Evolutionary conservation across 805 yeast species (phyloP).

Genomic region (Yarrowia divulgata): DNA sequence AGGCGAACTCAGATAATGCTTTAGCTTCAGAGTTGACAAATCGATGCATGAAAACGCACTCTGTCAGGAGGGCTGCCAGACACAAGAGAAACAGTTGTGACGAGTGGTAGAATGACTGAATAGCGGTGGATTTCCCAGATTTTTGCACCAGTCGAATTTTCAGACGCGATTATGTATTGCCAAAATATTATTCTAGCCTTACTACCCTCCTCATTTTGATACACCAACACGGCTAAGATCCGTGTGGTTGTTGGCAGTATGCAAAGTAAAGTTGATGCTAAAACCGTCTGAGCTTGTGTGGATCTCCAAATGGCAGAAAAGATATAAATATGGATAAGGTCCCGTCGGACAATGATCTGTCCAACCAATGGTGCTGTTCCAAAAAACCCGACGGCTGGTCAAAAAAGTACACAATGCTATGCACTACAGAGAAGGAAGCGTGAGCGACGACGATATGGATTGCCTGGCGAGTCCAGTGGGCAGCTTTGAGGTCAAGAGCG

Average conservation of each 20-base stretch:
- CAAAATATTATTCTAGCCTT: no score
- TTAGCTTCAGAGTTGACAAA: constrained; percentile 1
- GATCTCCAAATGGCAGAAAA: not conserved
- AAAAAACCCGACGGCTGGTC: constrained; percentile 23
- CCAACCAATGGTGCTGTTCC: constrained; percentile 6
- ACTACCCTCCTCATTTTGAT: no score
- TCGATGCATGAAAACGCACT: constrained; percentile 3
- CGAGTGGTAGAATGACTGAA: not conserved
- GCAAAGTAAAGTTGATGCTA: not conserved
- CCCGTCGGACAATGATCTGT: not conserved
- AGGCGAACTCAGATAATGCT: not conserved
- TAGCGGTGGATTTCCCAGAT: not conserved
- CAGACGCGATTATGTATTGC: not conserved
- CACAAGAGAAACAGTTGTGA: not conserved
- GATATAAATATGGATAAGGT: not conserved
- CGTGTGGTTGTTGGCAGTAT: not conserved
- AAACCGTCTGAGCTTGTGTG: constrained; percentile 5
- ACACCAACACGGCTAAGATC: not conserved
- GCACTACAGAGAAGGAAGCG: constrained; percentile 10
- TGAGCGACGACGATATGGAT: constrained; percentile 15
- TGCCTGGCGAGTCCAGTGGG: constrained; percentile 5
- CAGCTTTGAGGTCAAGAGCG: constrained; percentile 9
- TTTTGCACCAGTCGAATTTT: not conserved
- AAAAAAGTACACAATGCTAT: constrained; percentile 26
- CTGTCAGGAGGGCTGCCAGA: constrained; percentile 13